Percentiles rank a stretch among this genome's conserved stretches.
Conservation (phyloP, 208 protist species). For the Leishmania tropica region DNA sequence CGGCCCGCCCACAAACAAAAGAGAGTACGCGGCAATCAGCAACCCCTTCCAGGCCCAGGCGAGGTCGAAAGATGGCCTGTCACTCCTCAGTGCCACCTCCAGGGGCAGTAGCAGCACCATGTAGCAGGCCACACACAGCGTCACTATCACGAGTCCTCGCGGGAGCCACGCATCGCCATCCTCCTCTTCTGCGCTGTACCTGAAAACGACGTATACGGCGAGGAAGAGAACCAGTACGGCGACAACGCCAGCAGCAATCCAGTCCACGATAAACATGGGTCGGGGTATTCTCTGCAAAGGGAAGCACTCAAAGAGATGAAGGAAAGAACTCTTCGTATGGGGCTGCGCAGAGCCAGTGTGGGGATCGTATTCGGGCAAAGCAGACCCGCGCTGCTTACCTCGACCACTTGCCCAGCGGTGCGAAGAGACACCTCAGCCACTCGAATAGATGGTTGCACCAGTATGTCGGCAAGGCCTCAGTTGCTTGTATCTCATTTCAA, state of each 20-base stretch:
- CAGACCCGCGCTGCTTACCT: neutral
- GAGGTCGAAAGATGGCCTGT: slow-evolving; percentile 24
- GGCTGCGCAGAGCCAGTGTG: neutral
- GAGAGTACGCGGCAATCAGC: slow-evolving; percentile 24
- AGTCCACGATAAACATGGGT: slow-evolving; percentile 35
- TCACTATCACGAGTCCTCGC: slow-evolving; percentile 45
- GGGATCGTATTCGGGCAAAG: neutral
- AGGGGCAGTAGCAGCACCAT: slow-evolving; percentile 91
- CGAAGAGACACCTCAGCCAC: neutral
- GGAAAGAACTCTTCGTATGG: neutral
- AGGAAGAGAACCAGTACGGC: slow-evolving; percentile 50
- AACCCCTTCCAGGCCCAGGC: slow-evolving; percentile 31
- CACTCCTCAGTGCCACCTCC: slow-evolving; percentile 81
- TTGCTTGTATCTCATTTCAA: neutral
- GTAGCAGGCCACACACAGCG: slow-evolving; percentile 50
- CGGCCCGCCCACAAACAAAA: slow-evolving; percentile 73
- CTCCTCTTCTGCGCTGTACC: slow-evolving; percentile 65
- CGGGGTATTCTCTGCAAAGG: neutral
- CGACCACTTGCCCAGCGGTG: neutral
- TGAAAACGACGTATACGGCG: slow-evolving; percentile 50
- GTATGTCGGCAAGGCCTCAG: neutral
- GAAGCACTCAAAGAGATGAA: slow-evolving; percentile 7
- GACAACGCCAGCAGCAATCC: slow-evolving; percentile 54
- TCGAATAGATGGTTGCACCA: neutral
- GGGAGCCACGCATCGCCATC: slow-evolving; percentile 65